Evolutionary conservation across 1,284 basidiomycete genomes (phyloP).

Genomic region (Schizophyllum amplum): DNA sequence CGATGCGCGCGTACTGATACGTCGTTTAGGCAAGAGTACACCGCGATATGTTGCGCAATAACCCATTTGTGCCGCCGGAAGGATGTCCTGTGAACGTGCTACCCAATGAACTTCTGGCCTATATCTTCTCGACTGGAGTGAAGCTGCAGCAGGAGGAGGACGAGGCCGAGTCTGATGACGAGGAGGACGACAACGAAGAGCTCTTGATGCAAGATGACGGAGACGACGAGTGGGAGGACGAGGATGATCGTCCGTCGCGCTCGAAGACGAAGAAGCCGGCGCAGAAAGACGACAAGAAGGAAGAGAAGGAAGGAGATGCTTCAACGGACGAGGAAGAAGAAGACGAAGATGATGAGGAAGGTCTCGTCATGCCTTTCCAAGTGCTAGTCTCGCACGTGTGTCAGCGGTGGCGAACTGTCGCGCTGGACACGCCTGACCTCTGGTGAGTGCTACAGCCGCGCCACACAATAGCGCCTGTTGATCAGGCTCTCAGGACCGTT

Average conservation of each 20-base stretch:
- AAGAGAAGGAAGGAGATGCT: slow-evolving; percentile 1
- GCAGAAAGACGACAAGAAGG: slow-evolving; percentile 14
- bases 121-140: slow-evolving; percentile 48
- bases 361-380: slow-evolving; percentile 26
- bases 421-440: slow-evolving; percentile 18
- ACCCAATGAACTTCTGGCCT: slow-evolving; percentile 48
- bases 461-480: slow-evolving; percentile 6
- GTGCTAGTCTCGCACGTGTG: slow-evolving; percentile 38
- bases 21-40: not conserved
- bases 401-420: slow-evolving; percentile 26
- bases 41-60: slow-evolving; percentile 28
- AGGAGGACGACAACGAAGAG: slow-evolving; percentile 14
- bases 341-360: slow-evolving; percentile 20
- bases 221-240: slow-evolving; percentile 16
- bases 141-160: slow-evolving; percentile 26
- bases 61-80: slow-evolving; percentile 38
- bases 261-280: slow-evolving; percentile 4
- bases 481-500: not conserved
- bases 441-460: slow-evolving; percentile 22
- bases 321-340: slow-evolving; percentile 3
- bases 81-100: slow-evolving; percentile 48
- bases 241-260: slow-evolving; percentile 10
- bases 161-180: slow-evolving; percentile 22
- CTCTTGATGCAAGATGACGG: slow-evolving; percentile 7
- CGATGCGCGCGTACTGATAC: not conserved